Evolutionary conservation across 2,329 filamentous ascomycete species (phyloP), one percentile per base, ranked within the genome.

Genomic region (Fusarium oxysporum): DNA sequence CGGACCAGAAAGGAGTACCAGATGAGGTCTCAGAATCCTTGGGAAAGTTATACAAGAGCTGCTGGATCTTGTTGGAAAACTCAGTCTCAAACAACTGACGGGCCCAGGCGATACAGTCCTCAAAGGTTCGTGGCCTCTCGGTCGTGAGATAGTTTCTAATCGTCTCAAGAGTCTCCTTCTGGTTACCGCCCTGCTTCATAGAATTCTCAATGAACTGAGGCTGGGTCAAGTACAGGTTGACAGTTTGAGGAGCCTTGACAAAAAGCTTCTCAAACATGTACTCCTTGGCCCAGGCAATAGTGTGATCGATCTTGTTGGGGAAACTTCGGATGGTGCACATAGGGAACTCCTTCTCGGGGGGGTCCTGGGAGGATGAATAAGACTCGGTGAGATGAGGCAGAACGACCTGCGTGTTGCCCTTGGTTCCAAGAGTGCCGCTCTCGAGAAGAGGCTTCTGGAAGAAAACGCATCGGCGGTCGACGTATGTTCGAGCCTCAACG

Each of bases 291-390:
- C 96, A 99, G 6, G 96, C 96, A 81, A 99, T 99, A 1, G 96
- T 98, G 83, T 99, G 96, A 84, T 99, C 95, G 78, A 99, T 99
- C 78, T 92, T 92, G 87, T 99, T 99, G 66, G 96, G 96, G 87
- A 99, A 99, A 83, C 95, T 98, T 80, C 94, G 91, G 70, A 99
- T 88, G 9, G 96, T 98, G 83, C 96, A 99, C 95, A 98, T 98
- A 1, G 96, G 96, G 88, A 99, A 98, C 2, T 96, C 97, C 85
- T 98, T 95, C 87, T 99, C 97, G 0, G 96, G 96, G 2, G 96
- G 96, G 81, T 99, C 97, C 81, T 98, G 96, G 25, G 96, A 98
- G 8, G 86, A 88, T 2, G 96, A 98, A 85, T 99, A 99, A 2
- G 96, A 98, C 83, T 99, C 97, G 2, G 96, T 98, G 72, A 98